Evolutionary conservation across 176 grass and related monocot genomes (phyloP).

Genomic region (Triticum dicoccoides): DNA sequence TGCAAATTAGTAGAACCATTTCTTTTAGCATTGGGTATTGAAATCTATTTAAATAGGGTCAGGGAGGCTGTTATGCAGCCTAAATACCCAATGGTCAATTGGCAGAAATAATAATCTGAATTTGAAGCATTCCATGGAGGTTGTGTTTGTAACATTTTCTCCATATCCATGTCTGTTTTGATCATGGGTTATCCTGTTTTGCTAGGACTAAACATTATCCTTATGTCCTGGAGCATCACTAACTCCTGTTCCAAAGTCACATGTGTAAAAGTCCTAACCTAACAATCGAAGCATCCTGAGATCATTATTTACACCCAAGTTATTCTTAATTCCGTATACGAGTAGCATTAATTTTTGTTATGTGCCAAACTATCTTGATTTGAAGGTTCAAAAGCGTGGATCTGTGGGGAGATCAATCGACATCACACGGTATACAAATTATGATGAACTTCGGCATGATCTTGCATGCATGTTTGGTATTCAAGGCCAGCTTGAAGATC

Average conservation of each 20-base stretch:
- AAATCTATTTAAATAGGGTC: background rate
- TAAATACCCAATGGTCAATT: background rate
- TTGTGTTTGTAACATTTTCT: background rate
- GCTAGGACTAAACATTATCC: background rate
- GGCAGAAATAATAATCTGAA: background rate
- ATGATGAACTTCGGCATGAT: conserved; percentile 86
- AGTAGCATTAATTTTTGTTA: conserved; percentile 12
- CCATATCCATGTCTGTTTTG: background rate
- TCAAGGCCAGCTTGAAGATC: conserved; percentile 90
- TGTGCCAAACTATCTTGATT: conserved; percentile 25
- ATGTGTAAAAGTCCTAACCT: background rate
- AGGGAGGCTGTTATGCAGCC: background rate
- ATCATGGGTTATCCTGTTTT: background rate
- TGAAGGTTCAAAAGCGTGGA: conserved; percentile 99
- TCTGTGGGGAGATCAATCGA: conserved; percentile 97
- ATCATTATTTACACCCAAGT: background rate
- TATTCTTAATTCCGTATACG: background rate
- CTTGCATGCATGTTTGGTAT: conserved; percentile 96
- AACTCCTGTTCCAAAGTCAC: background rate
- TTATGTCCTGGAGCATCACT: conserved; percentile 11
- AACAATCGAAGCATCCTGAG: background rate
- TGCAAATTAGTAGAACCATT: background rate
- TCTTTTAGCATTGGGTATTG: background rate
- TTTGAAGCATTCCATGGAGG: background rate
- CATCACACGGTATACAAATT: conserved; percentile 77